These are phyloP conservation scores for Leccinum pachyderme DNA, from an alignment of 1,284 basidiomycete species.

Conservation along the genomic window DNA sequence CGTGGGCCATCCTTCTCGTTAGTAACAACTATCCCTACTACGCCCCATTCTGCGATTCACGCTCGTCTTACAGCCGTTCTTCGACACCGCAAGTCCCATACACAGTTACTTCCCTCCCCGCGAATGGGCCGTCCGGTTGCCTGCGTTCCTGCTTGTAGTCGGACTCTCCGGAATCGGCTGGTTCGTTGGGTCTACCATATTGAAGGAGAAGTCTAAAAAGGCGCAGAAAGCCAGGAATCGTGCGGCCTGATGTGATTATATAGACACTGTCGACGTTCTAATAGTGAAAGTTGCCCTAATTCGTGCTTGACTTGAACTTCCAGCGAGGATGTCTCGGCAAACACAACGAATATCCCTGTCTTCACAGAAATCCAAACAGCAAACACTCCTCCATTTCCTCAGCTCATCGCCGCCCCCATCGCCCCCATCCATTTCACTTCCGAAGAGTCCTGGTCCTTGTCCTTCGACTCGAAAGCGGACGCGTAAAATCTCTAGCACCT, in stretches of 20 bases:
- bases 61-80: conserved; percentile 68
- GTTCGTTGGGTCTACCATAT: conserved; percentile 76
- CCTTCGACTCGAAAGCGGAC: conserved; percentile 18
- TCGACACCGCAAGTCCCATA: conserved; percentile 68
- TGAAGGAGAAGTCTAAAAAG: conserved; percentile 71
- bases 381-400: conserved; percentile 32
- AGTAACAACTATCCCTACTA: conserved; percentile 26
- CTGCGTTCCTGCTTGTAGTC: conserved; percentile 77
- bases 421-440: conserved; percentile 13
- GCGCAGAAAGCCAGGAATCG: conserved; percentile 57
- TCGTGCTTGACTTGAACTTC: background rate
- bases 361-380: conserved; percentile 29
- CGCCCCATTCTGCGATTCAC: background rate
- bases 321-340: background rate
- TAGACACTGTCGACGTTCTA: background rate
- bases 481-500: conserved; percentile 8
- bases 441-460: conserved; percentile 8
- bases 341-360: conserved; percentile 6
- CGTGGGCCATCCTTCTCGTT: conserved; percentile 87
- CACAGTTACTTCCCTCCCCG: conserved; percentile 81
- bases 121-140: conserved; percentile 88
- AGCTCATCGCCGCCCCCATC: conserved; percentile 26
- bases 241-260: conserved; percentile 41
- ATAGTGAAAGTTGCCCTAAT: background rate
- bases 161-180: conserved; percentile 76